Evolutionary conservation across 352 stramenopile species (phyloP).

Genomic region (Phytopythium helicoides): DNA sequence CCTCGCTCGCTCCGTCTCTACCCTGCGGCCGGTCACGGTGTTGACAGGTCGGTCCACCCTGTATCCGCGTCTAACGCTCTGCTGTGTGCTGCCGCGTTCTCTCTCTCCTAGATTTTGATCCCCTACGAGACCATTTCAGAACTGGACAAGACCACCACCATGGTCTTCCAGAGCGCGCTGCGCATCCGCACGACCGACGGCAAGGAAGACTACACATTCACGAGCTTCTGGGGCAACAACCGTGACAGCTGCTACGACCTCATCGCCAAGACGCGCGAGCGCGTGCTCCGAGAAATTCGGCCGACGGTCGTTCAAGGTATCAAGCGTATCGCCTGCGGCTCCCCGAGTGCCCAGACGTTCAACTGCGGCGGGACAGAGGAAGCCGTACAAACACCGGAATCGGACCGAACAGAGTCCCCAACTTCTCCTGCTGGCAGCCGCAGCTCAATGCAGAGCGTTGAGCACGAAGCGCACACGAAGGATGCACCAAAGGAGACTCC

Average conservation of each 20-base stretch:
- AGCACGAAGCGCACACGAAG: neutral
- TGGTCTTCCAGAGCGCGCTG: slow-evolving; percentile 79
- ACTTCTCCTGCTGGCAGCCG: slow-evolving; percentile 1
- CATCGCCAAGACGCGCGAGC: slow-evolving; percentile 62
- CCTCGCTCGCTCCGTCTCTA: slow-evolving; percentile 3
- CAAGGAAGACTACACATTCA: slow-evolving; percentile 84
- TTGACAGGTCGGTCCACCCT: slow-evolving; percentile 7
- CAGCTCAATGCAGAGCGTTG: slow-evolving; percentile 6
- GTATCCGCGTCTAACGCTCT: slow-evolving; percentile 6
- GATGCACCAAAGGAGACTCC: neutral
- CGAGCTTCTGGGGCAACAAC: slow-evolving; percentile 84
- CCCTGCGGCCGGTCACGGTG: neutral
- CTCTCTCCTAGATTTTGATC: slow-evolving; percentile 56
- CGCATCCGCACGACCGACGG: slow-evolving; percentile 50
- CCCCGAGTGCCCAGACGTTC: neutral
- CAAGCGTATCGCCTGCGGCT: neutral
- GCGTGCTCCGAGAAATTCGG: slow-evolving; percentile 32
- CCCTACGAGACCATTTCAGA: slow-evolving; percentile 81
- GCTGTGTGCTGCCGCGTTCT: slow-evolving; percentile 4
- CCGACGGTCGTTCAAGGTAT: slow-evolving; percentile 12
- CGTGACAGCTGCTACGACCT: slow-evolving; percentile 78
- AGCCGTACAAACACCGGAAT: neutral
- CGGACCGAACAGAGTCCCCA: neutral
- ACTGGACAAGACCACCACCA: slow-evolving; percentile 79
- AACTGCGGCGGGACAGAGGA: neutral